Evolutionary conservation across 2,329 filamentous ascomycete genomes (phyloP).

Genomic region (Falciphora oryzae): DNA sequence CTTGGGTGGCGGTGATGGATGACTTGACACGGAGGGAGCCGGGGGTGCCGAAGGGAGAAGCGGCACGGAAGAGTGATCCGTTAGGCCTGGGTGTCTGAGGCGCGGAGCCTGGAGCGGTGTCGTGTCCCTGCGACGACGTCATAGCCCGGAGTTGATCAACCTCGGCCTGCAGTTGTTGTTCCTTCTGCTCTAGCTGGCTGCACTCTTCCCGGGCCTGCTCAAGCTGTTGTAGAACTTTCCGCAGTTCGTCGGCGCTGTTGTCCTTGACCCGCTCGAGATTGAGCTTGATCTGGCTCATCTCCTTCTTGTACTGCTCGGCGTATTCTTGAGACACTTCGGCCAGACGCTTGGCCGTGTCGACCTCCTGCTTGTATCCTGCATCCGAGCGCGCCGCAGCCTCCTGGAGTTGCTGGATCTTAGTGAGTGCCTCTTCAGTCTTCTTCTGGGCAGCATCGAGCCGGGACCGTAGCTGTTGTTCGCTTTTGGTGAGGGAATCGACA

Average conservation of each 20-base stretch:
- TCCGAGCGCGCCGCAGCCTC: slow-evolving; percentile 77
- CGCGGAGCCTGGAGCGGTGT: slow-evolving; percentile 37
- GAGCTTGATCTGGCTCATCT: slow-evolving; percentile 66
- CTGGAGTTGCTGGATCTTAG: slow-evolving; percentile 77
- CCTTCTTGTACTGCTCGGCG: slow-evolving; percentile 36
- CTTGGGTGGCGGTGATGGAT: slow-evolving; percentile 53
- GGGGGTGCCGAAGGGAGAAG: slow-evolving; percentile 58
- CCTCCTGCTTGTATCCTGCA: slow-evolving; percentile 79
- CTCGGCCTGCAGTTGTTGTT: slow-evolving; percentile 46
- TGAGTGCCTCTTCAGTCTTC: slow-evolving; percentile 79
- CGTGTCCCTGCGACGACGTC: slow-evolving; percentile 30
- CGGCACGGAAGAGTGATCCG: slow-evolving; percentile 48
- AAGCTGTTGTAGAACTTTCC: slow-evolving; percentile 50
- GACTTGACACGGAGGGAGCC: slow-evolving; percentile 51
- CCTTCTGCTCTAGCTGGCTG: slow-evolving; percentile 39
- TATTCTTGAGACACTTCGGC: slow-evolving; percentile 53
- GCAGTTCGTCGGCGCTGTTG: slow-evolving; percentile 56
- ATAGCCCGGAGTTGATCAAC: slow-evolving; percentile 48
- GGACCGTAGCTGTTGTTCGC: slow-evolving; percentile 72
- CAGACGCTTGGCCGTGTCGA: slow-evolving; percentile 74
- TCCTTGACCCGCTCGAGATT: slow-evolving; percentile 62
- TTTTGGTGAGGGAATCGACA: slow-evolving; percentile 71
- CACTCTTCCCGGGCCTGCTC: slow-evolving; percentile 47
- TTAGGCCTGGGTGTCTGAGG: slow-evolving; percentile 59
- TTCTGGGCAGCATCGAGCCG: slow-evolving; percentile 78